Percentiles rank a stretch among this genome's conserved stretches.
phyloP scores from a whole-genome alignment of 176 grass and related monocot genomes.

The Rhynchospora breviuscula region DNA sequence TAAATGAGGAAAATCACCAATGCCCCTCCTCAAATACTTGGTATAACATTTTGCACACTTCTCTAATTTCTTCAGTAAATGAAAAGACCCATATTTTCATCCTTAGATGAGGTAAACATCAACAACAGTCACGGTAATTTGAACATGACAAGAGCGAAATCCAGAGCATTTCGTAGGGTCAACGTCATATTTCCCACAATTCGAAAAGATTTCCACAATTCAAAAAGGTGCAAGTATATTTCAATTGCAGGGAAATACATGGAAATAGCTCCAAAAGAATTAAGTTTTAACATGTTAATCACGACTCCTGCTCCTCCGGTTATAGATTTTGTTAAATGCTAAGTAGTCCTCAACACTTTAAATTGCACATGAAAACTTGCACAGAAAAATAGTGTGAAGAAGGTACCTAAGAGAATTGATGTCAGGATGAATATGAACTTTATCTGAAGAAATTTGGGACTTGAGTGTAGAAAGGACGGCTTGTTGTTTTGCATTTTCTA shows the following conservation, averaged over 20 bases:
- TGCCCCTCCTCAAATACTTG: background rate
- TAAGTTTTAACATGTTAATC: background rate
- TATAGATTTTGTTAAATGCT: background rate
- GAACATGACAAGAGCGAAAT: background rate
- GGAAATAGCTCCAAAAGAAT: background rate
- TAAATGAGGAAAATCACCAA: background rate
- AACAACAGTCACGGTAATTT: background rate
- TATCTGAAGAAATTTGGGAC: slow-evolving; percentile 84
- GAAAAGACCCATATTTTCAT: background rate
- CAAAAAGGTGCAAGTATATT: background rate
- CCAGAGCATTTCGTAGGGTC: background rate
- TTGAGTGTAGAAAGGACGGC: slow-evolving; percentile 77
- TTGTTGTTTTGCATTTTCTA: slow-evolving; percentile 96
- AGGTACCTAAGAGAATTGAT: slow-evolving; percentile 88
- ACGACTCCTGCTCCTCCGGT: background rate
- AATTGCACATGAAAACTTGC: background rate
- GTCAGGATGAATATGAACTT: slow-evolving; percentile 90
- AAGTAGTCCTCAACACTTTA: background rate
- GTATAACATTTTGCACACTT: background rate
- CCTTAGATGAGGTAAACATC: background rate
- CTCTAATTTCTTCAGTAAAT: background rate
- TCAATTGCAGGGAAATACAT: background rate
- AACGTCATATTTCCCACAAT: background rate
- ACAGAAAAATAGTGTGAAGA: slow-evolving; percentile 11
- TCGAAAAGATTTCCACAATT: background rate